A percentile compares a stretch with the other conserved stretches of the same genome.
These are phyloP conservation scores for Mycena filopes DNA, from an alignment of 768 basidiomycete species.

Conservation along the genomic window DNA sequence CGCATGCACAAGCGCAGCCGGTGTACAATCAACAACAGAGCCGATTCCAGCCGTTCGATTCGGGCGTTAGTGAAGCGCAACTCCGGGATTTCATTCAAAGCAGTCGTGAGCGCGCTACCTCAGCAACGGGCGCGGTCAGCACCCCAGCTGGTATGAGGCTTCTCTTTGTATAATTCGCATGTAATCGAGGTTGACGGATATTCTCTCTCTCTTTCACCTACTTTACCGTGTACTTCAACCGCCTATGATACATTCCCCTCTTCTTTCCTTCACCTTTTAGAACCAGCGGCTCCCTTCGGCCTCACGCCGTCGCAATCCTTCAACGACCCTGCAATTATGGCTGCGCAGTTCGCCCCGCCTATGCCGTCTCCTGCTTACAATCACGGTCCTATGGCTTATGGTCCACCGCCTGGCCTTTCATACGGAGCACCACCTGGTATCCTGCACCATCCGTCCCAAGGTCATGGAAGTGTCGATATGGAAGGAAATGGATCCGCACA, in stretches of 20 bases:
- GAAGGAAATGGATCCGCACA: constrained; percentile 55
- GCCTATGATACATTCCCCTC: constrained; percentile 38
- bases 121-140: constrained; percentile 42
- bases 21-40: constrained; percentile 47
- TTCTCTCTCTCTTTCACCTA: constrained; percentile 34
- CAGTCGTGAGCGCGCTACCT: constrained; percentile 66
- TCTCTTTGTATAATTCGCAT: constrained; percentile 50
- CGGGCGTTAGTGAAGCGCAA: constrained; percentile 76
- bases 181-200: constrained; percentile 46
- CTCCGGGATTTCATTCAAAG: constrained; percentile 80
- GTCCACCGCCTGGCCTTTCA: constrained; percentile 77
- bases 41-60: constrained; percentile 67
- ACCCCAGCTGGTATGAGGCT: constrained; percentile 60
- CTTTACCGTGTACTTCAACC: constrained; percentile 37
- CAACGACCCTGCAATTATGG: constrained; percentile 84
- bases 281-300: constrained; percentile 46
- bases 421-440: constrained; percentile 49
- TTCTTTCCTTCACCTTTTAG: constrained; percentile 38
- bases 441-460: constrained; percentile 39
- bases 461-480: constrained; percentile 37
- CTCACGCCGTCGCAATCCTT: constrained; percentile 58
- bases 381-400: constrained; percentile 50
- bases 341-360: constrained; percentile 68
- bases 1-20: constrained; percentile 56
- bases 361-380: constrained; percentile 45